These are phyloP conservation scores for Aspergillus latus DNA, from an alignment of 2,329 filamentous ascomycete species.

Conservation along the genomic window DNA sequence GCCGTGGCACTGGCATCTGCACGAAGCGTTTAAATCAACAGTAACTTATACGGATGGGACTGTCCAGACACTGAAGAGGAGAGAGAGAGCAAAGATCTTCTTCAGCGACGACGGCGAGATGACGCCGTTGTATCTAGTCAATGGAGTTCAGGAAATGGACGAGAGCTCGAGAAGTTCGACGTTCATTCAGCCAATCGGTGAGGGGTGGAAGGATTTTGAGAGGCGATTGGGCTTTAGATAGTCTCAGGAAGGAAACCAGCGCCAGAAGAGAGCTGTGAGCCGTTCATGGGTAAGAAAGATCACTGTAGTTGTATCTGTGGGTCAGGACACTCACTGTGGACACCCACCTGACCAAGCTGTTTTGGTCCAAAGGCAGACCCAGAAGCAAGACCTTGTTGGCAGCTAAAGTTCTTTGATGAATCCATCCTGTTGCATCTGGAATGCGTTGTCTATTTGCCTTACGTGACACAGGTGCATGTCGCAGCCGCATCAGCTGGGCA, in stretches of 20 bases:
- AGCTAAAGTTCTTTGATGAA: not conserved
- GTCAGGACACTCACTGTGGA: not conserved
- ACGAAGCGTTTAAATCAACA: slow-evolving; percentile 30
- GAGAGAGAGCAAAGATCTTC: slow-evolving; percentile 52
- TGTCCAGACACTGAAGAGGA: slow-evolving; percentile 40
- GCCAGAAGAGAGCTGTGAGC: too few species aligned
- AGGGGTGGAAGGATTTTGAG: slow-evolving; percentile 11
- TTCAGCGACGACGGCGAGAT: slow-evolving; percentile 50
- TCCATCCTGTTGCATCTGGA: not conserved
- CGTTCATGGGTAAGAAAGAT: too few species aligned
- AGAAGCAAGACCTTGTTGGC: not conserved
- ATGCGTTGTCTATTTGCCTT: not conserved
- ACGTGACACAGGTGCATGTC: too few species aligned
- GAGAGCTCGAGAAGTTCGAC: slow-evolving; percentile 37
- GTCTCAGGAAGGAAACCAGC: too few species aligned
- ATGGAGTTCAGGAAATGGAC: slow-evolving; percentile 48
- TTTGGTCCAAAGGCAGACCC: not conserved
- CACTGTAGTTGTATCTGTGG: too few species aligned
- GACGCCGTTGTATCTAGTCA: slow-evolving; percentile 50
- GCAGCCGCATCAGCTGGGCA: not conserved
- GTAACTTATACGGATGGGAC: slow-evolving; percentile 44
- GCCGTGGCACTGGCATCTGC: slow-evolving; percentile 34
- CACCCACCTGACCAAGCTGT: not conserved
- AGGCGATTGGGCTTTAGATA: not conserved
- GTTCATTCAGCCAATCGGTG: slow-evolving; percentile 44